Percentiles rank a stretch among this genome's conserved stretches.
Conservation (phyloP, 106 monocot species). For the Gastrodia elata region DNA sequence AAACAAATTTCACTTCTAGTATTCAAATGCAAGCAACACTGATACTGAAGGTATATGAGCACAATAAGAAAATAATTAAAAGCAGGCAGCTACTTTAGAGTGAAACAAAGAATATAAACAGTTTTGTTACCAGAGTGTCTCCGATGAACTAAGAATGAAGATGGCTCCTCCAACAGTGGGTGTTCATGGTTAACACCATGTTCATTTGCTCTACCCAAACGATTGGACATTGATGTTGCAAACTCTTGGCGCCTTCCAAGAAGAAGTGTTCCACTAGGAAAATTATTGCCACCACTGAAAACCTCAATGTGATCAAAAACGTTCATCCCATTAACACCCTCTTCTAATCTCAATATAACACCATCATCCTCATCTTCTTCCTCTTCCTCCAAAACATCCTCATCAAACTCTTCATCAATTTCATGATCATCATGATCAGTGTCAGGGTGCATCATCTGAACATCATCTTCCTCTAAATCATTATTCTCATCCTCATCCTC, state of each 20-base stretch:
- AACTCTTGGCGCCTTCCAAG: constrained; percentile 84
- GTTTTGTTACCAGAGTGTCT: constrained; percentile 53
- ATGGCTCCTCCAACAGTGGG: constrained; percentile 78
- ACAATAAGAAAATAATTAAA: background rate
- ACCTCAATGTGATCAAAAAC: constrained; percentile 97
- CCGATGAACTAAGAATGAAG: constrained; percentile 51
- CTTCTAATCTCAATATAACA: constrained; percentile 74
- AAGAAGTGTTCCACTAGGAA: constrained; percentile 68
- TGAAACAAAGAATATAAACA: background rate
- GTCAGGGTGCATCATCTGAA: constrained; percentile 83
- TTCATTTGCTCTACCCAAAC: constrained; percentile 70
- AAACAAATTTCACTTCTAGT: background rate
- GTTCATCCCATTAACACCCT: constrained; percentile 90
- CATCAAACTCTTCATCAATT: constrained; percentile 92
- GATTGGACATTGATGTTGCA: constrained; percentile 75
- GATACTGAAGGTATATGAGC: background rate
- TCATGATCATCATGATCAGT: constrained; percentile 98
- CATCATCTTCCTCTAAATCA: constrained; percentile 86
- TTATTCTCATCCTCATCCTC: constrained; percentile 91
- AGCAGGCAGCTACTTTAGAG: background rate
- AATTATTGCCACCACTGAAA: constrained; percentile 54
- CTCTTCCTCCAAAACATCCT: constrained; percentile 79
- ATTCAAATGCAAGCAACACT: background rate
- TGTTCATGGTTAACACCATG: constrained; percentile 55
- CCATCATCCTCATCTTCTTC: constrained; percentile 96